phyloP scores from a whole-genome alignment of 2,329 filamentous ascomycete genomes.

The Xylariaceae sp. region DNA sequence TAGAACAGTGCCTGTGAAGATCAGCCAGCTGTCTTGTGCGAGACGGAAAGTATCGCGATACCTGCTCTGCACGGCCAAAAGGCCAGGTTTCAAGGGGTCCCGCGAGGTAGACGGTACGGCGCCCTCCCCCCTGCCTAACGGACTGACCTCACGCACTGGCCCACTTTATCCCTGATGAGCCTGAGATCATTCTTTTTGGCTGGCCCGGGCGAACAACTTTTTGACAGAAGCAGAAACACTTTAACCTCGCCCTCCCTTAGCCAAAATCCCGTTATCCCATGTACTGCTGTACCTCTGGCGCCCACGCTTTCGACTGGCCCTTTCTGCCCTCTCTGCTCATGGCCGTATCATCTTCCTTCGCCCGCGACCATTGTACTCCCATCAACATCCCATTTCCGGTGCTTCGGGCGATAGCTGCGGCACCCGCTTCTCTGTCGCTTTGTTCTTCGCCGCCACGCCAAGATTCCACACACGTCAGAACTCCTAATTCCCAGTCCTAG shows the following conservation, averaged over 20 bases:
- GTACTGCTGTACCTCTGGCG: conserved; percentile 8
- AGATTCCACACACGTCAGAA: conserved; percentile 33
- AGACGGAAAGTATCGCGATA: background rate
- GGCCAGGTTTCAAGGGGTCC: background rate
- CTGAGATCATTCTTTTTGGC: conserved; percentile 24
- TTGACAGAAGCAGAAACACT: conserved; percentile 22
- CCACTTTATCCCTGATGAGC: conserved; percentile 19
- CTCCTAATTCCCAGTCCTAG: conserved; percentile 26
- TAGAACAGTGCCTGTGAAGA: background rate
- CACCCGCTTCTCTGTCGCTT: conserved; percentile 15
- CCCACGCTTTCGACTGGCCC: conserved; percentile 18
- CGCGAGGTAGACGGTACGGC: background rate
- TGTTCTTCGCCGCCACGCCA: conserved; percentile 15
- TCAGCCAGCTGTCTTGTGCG: conserved; percentile 6
- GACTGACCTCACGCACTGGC: background rate
- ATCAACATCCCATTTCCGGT: conserved; percentile 3
- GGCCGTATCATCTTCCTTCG: conserved; percentile 14
- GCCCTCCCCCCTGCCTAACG: background rate
- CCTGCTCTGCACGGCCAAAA: background rate
- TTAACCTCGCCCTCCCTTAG: conserved; percentile 29
- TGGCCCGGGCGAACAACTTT: conserved; percentile 29
- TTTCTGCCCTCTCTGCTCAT: conserved; percentile 13
- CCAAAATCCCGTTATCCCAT: conserved; percentile 16
- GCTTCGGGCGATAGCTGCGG: conserved; percentile 17
- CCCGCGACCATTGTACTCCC: conserved; percentile 22